A percentile compares a stretch with the other conserved stretches of the same genome.
These are phyloP conservation scores for Crithidia bombi DNA, from an alignment of 208 protist genomes.

Conservation along the genomic window DNA sequence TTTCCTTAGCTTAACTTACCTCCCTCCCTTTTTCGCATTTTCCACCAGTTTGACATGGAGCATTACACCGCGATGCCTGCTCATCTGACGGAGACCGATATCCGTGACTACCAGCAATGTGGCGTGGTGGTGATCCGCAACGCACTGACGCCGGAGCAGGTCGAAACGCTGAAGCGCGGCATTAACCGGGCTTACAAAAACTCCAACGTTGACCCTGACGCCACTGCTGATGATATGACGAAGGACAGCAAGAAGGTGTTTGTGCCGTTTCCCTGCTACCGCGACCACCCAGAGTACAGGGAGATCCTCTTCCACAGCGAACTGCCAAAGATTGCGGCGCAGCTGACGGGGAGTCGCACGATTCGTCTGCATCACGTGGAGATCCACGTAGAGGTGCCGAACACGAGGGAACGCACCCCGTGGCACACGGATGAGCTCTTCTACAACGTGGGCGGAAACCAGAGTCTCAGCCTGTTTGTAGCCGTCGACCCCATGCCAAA, in stretches of 20 bases:
- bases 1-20: too few species aligned
- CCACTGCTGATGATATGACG: conserved; percentile 31
- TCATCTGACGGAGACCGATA: conserved; percentile 15
- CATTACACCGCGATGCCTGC: conserved; percentile 22
- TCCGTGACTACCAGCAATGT: conserved; percentile 17
- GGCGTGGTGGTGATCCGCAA: conserved; percentile 31
- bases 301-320: conserved; percentile 40
- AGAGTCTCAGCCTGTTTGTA: conserved; percentile 56
- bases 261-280: conserved; percentile 49
- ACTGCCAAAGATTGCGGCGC: conserved; percentile 35
- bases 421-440: conserved; percentile 56
- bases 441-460: conserved; percentile 52
- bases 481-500: conserved; percentile 38
- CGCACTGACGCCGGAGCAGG: conserved; percentile 26
- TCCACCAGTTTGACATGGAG: too few species aligned
- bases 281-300: conserved; percentile 43
- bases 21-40: conserved; percentile 2
- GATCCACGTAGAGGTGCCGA: conserved; percentile 46
- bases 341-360: conserved; percentile 40
- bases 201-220: conserved; percentile 30
- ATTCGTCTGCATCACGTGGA: conserved; percentile 49
- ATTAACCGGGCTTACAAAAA: conserved; percentile 35
- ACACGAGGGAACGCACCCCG: conserved; percentile 35
- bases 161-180: conserved; percentile 31
- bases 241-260: conserved; percentile 43